Evolutionary conservation across 345 rosid genomes (phyloP), one percentile per base, ranked within the genome.

Genomic region (Citrus cavaleriei): DNA sequence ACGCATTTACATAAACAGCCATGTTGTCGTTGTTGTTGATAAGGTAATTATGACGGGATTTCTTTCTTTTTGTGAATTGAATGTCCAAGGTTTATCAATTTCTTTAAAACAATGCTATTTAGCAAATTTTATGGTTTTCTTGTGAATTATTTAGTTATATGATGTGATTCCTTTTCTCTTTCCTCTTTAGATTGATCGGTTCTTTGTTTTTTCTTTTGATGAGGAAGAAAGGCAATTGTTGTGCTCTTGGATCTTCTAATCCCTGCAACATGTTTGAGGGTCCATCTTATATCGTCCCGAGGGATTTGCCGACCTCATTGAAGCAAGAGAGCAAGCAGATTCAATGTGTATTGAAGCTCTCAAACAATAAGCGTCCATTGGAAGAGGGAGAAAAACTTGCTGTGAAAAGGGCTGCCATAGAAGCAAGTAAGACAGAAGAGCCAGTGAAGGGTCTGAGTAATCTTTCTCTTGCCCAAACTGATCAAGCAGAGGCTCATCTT

Each of bases 181-280:
- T n/a, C 25, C 16, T 19, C 55, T 7, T 54, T 70, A 74, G 34
- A 67, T 57, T 72, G 70, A 64, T 42, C 12, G 40, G 27, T 61
- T 77, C 58, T 54, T 22, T 73, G 38, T 59, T 14, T 73, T 46
- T 59, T 22, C 6, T 72, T 68, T 40, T 69, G 27, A 74, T 25
- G 62, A 69, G 21, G 78, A 73, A 78, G 78, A 35, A 34, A 46
- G 77, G 73, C 27, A 65, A 42, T 19, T 3, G 63, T 32, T 68
- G 8, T 30, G 63, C 40, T 64, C 68, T 19, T 13, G 25, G 57
- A 22, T 61, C 22, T 7, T 55, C 38, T 74, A 73, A 76, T 28
- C 77, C 72, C n/a, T 14, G 61, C 64, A 78, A 81, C 57, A 88
- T 89, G 94, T 85, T 91, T 88, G 93, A 90, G 78, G 86, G 83